These are phyloP conservation scores for Poa annua DNA, from an alignment of 176 grass and related monocot genomes.

Conservation along the genomic window DNA sequence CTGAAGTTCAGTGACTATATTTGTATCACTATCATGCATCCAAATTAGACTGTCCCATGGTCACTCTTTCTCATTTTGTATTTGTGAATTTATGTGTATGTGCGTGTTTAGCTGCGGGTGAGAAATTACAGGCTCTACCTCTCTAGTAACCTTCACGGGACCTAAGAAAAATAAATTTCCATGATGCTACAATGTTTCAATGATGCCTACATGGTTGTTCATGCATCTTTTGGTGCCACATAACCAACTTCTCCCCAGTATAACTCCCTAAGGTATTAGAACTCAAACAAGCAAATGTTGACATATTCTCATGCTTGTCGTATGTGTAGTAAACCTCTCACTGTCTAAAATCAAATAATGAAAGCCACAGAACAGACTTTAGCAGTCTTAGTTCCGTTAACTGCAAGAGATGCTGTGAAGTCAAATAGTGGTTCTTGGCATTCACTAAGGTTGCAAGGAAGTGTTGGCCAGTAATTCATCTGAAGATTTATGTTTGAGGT, in stretches of 20 bases:
- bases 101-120: neutral
- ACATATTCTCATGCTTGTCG: neutral
- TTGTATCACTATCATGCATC: constrained; percentile 22
- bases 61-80: neutral
- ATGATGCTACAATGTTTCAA: neutral
- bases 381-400: constrained; percentile 85
- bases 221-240: neutral
- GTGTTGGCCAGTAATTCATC: constrained; percentile 94
- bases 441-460: constrained; percentile 82
- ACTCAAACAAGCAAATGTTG: neutral
- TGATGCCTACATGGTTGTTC: neutral
- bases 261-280: neutral
- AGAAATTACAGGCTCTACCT: neutral
- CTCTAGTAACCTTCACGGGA: neutral
- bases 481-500: constrained; percentile 81
- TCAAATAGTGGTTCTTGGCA: constrained; percentile 90
- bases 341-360: constrained; percentile 13
- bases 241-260: neutral
- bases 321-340: constrained; percentile 6
- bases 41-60: neutral
- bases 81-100: neutral
- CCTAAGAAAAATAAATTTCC: neutral
- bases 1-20: neutral
- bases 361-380: constrained; percentile 51
- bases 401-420: constrained; percentile 70